These are phyloP conservation scores for Ophiostoma montium DNA, from an alignment of 2,329 filamentous ascomycete genomes.

Conservation along the genomic window DNA sequence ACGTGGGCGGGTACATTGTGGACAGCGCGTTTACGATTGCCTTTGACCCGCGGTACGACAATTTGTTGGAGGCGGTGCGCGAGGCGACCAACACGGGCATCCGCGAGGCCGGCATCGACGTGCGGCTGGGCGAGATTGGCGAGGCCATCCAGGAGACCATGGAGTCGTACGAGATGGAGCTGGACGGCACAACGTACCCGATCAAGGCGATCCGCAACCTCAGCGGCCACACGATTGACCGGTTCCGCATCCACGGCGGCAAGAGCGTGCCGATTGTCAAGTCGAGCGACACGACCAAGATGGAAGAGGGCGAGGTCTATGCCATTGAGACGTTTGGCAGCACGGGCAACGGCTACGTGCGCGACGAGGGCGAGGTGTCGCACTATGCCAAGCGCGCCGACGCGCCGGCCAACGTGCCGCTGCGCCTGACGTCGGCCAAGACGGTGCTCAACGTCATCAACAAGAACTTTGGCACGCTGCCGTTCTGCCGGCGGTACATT, in stretches of 20 bases:
- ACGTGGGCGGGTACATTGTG: slow-evolving; percentile 67
- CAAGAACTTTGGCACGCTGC: slow-evolving; percentile 90
- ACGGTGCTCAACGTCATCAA: slow-evolving; percentile 77
- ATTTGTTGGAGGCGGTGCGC: slow-evolving; percentile 57
- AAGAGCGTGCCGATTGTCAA: slow-evolving; percentile 94
- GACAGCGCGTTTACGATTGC: slow-evolving; percentile 70
- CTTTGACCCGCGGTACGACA: slow-evolving; percentile 62
- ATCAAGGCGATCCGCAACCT: slow-evolving; percentile 79
- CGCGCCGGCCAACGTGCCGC: slow-evolving; percentile 52
- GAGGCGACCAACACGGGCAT: slow-evolving; percentile 77
- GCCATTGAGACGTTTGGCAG: slow-evolving; percentile 94
- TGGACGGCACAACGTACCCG: slow-evolving; percentile 63
- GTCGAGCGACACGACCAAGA: slow-evolving; percentile 75
- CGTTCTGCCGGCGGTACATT: slow-evolving; percentile 80
- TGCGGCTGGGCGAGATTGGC: slow-evolving; percentile 74
- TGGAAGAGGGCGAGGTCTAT: slow-evolving; percentile 94
- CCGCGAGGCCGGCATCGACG: slow-evolving; percentile 83
- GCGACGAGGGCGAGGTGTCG: slow-evolving; percentile 78
- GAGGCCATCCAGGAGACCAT: slow-evolving; percentile 77
- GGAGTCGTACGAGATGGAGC: slow-evolving; percentile 84
- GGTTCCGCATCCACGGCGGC: slow-evolving; percentile 78
- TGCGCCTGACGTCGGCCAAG: slow-evolving; percentile 71
- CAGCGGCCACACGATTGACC: slow-evolving; percentile 80
- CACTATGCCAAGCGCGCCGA: slow-evolving; percentile 71
- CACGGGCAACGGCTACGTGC: slow-evolving; percentile 77